Percentiles rank a stretch among this genome's conserved stretches.
Conservation (phyloP, 192 early-diverging fungal species). For the Coemansia sp. region DNA sequence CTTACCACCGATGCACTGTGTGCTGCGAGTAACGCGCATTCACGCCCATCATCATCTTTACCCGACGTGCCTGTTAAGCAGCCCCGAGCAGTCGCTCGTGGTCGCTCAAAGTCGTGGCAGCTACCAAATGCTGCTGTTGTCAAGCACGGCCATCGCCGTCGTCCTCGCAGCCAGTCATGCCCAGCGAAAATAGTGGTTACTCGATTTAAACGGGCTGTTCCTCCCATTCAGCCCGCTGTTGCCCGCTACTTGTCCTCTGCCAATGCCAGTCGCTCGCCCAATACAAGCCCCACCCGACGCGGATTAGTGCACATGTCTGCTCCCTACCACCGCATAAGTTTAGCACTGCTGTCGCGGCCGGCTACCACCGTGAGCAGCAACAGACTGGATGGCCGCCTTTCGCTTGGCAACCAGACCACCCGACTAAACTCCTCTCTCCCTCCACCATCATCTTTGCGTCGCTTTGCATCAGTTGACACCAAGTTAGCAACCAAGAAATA, state of each 20-base stretch:
- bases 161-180: conserved; percentile 23
- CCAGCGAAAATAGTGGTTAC: conserved; percentile 5
- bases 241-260: conserved; percentile 26
- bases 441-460: conserved; percentile 4
- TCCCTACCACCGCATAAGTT: conserved; percentile 30
- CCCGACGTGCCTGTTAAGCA: neutral
- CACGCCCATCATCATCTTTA: neutral
- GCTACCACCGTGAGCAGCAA: neutral
- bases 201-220: conserved; percentile 1
- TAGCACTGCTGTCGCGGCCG: conserved; percentile 20
- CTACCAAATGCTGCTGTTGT: neutral
- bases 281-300: neutral
- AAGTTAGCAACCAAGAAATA: neutral
- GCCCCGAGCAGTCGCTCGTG: neutral
- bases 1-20: neutral
- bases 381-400: conserved; percentile 8
- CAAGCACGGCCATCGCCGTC: neutral
- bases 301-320: neutral
- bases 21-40: neutral
- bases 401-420: conserved; percentile 10
- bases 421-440: conserved; percentile 10
- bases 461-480: neutral
- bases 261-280: conserved; percentile 8
- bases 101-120: conserved; percentile 2
- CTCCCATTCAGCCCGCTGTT: conserved; percentile 24